phyloP scores from a whole-genome alignment of 2,329 filamentous ascomycete species.

The Stromatinia cepivora region DNA sequence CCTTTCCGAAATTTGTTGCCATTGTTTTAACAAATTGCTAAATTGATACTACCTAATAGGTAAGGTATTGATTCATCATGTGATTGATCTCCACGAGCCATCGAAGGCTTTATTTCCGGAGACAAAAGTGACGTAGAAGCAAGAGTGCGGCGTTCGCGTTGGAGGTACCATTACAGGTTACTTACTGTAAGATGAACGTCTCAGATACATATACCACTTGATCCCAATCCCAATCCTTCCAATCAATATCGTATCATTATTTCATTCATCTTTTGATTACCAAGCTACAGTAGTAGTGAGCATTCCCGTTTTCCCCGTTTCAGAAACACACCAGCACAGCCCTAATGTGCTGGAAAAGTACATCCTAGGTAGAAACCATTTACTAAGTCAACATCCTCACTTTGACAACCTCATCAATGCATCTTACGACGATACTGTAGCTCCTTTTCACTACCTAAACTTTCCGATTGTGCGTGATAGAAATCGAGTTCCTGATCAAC shows the following conservation, averaged over 20 bases:
- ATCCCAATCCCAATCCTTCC: neutral
- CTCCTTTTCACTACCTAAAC: neutral
- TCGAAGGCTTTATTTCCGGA: neutral
- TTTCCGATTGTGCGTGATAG: neutral
- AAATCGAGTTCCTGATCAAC: neutral
- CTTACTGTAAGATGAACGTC: neutral
- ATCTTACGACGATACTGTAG: conserved; percentile 5
- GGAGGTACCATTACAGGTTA: neutral
- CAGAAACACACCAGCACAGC: conserved; percentile 20
- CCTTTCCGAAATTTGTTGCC: neutral
- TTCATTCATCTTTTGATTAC: neutral
- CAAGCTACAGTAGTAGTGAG: neutral
- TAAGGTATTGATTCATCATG: neutral
- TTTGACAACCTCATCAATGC: conserved; percentile 5
- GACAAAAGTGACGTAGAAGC: conserved; percentile 18
- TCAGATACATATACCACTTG: neutral
- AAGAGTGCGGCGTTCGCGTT: conserved; percentile 11
- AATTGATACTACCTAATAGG: neutral
- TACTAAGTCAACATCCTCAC: neutral
- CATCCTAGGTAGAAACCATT: neutral
- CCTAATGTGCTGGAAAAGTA: neutral
- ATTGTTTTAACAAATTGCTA: neutral
- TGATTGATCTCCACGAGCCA: conserved; percentile 15
- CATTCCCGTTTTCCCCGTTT: conserved; percentile 13
- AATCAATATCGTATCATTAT: neutral